phyloP scores from a whole-genome alignment of 2,329 filamentous ascomycete species.

The Leptographium procerum region DNA sequence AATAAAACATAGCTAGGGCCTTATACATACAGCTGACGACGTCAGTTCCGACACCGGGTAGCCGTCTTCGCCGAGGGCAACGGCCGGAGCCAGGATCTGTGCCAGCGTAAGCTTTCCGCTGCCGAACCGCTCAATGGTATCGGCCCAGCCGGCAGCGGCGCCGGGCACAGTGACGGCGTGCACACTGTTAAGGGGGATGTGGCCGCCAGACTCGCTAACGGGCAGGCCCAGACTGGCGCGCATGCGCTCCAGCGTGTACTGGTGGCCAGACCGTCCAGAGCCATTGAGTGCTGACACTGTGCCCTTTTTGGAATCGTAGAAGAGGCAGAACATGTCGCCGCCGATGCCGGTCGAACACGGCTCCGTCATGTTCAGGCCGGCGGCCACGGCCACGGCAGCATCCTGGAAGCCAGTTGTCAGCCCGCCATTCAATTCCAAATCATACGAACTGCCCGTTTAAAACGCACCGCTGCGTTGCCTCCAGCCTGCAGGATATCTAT shows the following conservation, averaged over 20 bases:
- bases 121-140: constrained; percentile 77
- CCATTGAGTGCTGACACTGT: constrained; percentile 83
- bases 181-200: constrained; percentile 54
- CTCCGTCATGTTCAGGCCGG: constrained; percentile 86
- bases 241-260: constrained; percentile 58
- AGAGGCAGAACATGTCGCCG: constrained; percentile 94
- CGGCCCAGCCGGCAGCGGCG: constrained; percentile 86
- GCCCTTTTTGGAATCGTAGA: constrained; percentile 72
- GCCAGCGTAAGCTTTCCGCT: constrained; percentile 70
- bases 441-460: constrained; percentile 86
- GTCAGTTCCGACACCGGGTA: constrained; percentile 81
- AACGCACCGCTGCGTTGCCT: constrained; percentile 78
- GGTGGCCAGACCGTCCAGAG: constrained; percentile 69
- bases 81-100: constrained; percentile 72
- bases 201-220: constrained; percentile 30
- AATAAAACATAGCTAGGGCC: too few relatives aligned
- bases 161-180: constrained; percentile 82
- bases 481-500: constrained; percentile 68
- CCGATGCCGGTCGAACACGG: constrained; percentile 90
- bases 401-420: constrained; percentile 43
- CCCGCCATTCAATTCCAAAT: constrained; percentile 73
- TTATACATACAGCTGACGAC: constrained; percentile 53
- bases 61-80: constrained; percentile 74
- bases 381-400: constrained; percentile 90
- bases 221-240: constrained; percentile 57